Conservation (phyloP, 1,284 basidiomycete genomes). For the Puccinia triticina region DNA sequence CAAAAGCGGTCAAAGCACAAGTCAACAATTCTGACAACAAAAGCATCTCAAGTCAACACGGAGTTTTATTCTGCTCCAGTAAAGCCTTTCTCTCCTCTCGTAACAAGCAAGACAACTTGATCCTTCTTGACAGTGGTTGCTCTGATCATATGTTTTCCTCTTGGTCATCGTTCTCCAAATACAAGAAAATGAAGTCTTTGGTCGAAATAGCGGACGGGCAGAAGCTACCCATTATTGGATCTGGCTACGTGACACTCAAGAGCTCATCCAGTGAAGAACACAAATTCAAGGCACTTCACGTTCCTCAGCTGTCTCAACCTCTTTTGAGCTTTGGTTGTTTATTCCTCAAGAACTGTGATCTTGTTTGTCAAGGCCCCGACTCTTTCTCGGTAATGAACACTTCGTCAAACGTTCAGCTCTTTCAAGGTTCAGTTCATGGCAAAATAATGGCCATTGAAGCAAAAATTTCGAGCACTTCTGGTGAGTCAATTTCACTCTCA, state of each 20-base stretch:
- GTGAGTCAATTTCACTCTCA: background rate
- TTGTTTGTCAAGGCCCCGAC: too few relatives aligned
- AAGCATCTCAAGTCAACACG: too few relatives aligned
- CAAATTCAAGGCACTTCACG: background rate
- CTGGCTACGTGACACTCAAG: background rate
- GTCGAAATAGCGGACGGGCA: slow-evolving; percentile 13
- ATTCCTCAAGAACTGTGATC: too few relatives aligned
- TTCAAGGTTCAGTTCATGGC: background rate
- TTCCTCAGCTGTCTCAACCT: background rate
- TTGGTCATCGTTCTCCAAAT: background rate
- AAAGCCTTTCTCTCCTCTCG: too few relatives aligned
- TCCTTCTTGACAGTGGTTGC: slow-evolving; percentile 16
- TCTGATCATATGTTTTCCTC: background rate
- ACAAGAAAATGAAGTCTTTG: background rate
- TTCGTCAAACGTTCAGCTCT: background rate
- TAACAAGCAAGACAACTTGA: too few relatives aligned
- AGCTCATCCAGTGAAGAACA: background rate
- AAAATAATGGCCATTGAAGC: background rate
- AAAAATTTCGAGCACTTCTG: background rate
- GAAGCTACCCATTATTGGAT: background rate
- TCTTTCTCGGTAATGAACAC: background rate
- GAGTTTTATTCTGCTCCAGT: background rate
- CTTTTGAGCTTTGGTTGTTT: slow-evolving; percentile 18
- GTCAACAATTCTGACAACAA: too few relatives aligned
- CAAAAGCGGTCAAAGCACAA: too few relatives aligned